phyloP scores from a whole-genome alignment of 441 rosid genomes.

The Gossypium davidsonii region DNA sequence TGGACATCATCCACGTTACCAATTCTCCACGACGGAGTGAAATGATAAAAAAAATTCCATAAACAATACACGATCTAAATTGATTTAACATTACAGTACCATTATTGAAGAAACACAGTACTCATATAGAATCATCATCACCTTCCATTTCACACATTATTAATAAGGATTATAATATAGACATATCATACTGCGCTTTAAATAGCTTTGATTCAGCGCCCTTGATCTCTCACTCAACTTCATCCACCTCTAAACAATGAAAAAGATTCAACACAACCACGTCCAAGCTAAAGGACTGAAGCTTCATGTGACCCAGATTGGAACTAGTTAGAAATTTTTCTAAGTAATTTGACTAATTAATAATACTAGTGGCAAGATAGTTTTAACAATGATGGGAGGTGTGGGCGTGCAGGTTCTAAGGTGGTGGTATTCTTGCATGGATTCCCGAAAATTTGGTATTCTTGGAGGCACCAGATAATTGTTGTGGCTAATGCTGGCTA shows the following conservation, averaged over 20 bases:
- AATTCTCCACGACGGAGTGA: too few species aligned
- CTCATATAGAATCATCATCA: too few species aligned
- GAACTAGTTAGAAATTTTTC: slow-evolving; percentile 21
- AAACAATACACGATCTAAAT: neutral
- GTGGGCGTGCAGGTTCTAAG: slow-evolving; percentile 20
- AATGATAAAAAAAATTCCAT: too few species aligned
- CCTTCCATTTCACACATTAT: neutral
- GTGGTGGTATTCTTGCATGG: slow-evolving; percentile 41
- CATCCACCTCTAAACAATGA: slow-evolving; percentile 13
- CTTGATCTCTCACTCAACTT: neutral
- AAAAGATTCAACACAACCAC: slow-evolving; percentile 28
- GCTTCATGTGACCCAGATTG: slow-evolving; percentile 36
- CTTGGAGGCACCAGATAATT: slow-evolving; percentile 51
- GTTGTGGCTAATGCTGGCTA: slow-evolving; percentile 33
- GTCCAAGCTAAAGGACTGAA: slow-evolving; percentile 26
- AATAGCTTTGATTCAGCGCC: neutral
- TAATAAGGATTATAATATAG: too few species aligned
- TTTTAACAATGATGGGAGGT: neutral
- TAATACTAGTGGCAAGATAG: neutral
- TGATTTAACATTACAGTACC: neutral
- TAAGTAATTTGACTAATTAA: neutral
- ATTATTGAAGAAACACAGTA: neutral
- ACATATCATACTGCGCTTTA: neutral
- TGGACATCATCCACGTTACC: too few species aligned
- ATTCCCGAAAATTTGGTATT: slow-evolving; percentile 47